Evolutionary conservation across 2,329 filamentous ascomycete genomes (phyloP).

Genomic region (Boeremia exigua): DNA sequence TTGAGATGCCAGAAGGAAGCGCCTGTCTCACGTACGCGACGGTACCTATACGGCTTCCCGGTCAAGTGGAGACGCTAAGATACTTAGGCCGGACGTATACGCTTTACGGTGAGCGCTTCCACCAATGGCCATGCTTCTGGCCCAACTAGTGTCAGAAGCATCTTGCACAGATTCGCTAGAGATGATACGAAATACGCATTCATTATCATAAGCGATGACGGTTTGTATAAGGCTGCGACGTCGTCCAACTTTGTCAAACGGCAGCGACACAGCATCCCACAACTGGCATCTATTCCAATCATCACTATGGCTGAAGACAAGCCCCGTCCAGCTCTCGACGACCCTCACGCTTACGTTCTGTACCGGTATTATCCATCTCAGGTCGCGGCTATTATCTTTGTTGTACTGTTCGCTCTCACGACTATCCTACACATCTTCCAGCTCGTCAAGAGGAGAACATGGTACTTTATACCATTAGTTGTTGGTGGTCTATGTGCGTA

Average conservation of each 20-base stretch:
- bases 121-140: neutral
- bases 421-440: slow-evolving; percentile 52
- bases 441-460: slow-evolving; percentile 51
- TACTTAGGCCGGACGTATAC: slow-evolving; percentile 2
- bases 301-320: slow-evolving; percentile 7
- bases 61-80: neutral
- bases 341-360: slow-evolving; percentile 14
- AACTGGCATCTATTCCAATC: neutral
- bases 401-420: slow-evolving; percentile 52
- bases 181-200: slow-evolving; percentile 6
- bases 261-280: neutral
- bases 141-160: neutral
- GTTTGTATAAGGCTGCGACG: neutral
- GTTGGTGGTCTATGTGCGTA: slow-evolving; percentile 58
- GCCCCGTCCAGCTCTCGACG: slow-evolving; percentile 22
- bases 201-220: neutral
- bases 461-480: slow-evolving; percentile 60
- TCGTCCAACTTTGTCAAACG: neutral
- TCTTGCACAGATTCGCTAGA: neutral
- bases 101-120: slow-evolving; percentile 5
- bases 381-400: slow-evolving; percentile 55
- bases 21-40: neutral
- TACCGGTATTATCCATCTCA: slow-evolving; percentile 54
- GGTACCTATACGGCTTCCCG: neutral
- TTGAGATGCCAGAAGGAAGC: neutral